phyloP scores from a whole-genome alignment of 306 rosid species.

The Pyrus betulifolia region DNA sequence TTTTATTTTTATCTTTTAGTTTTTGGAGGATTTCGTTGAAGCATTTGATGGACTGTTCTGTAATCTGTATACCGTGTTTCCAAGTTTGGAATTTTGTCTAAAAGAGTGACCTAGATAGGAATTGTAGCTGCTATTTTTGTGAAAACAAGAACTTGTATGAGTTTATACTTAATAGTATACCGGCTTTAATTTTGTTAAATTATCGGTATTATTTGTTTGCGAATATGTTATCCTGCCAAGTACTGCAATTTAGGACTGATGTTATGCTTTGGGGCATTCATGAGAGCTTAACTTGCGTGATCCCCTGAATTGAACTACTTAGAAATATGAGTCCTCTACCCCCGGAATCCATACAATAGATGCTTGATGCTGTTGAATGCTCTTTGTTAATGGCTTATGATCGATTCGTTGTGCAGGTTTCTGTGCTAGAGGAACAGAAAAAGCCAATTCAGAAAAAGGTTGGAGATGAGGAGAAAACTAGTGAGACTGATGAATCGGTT shows the following conservation, averaged over 20 bases:
- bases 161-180: neutral
- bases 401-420: conserved; percentile 48
- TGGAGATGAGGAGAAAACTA: conserved; percentile 26
- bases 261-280: neutral
- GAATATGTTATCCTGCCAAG: neutral
- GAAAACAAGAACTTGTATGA: neutral
- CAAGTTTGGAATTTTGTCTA: neutral
- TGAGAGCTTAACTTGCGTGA: neutral
- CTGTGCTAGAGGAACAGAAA: conserved; percentile 69
- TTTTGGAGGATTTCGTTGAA: neutral
- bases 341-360: neutral
- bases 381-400: neutral
- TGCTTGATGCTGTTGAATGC: neutral
- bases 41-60: neutral
- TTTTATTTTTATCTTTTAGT: neutral
- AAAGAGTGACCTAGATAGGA: neutral
- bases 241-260: neutral
- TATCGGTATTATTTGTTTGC: neutral
- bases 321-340: neutral
- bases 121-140: neutral
- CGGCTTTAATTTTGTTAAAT: neutral
- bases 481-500: conserved; percentile 24
- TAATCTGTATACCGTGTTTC: neutral
- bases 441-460: conserved; percentile 29
- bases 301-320: neutral